phyloP scores from a whole-genome alignment of 2,329 filamentous ascomycete genomes.

The Basipetospora chlamydospora region DNA sequence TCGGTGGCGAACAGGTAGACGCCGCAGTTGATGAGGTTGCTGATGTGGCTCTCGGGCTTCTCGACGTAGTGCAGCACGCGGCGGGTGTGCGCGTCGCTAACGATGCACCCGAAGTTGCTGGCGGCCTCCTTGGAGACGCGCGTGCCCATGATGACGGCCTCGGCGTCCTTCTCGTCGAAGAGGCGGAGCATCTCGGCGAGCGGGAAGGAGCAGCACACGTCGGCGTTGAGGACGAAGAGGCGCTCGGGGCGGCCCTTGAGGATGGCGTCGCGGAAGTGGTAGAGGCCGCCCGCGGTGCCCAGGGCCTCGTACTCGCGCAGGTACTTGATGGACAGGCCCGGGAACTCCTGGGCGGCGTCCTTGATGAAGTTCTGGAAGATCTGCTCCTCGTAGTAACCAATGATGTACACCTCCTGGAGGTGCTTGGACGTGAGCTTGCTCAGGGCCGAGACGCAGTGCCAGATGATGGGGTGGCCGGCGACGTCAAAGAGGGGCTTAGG shows the following conservation, averaged over 20 bases:
- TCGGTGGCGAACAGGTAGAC: conserved; percentile 96
- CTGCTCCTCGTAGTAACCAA: conserved; percentile 96
- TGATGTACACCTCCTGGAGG: conserved; percentile 91
- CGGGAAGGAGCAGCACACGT: conserved; percentile 98
- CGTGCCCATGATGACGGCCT: conserved; percentile 91
- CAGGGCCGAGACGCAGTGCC: conserved; percentile 88
- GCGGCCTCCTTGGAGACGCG: conserved; percentile 82
- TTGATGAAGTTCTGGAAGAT: conserved; percentile 99
- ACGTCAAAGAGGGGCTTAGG: conserved; percentile 99
- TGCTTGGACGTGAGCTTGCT: conserved; percentile 65
- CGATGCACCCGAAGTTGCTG: conserved; percentile 94
- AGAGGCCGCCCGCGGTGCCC: conserved; percentile 88
- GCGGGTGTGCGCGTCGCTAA: conserved; percentile 83
- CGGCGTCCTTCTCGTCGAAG: conserved; percentile 88
- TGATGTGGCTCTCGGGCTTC: conserved; percentile 95
- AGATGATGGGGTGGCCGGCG: conserved; percentile 94
- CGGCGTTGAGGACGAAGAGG: conserved; percentile 94
- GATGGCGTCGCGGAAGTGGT: conserved; percentile 98
- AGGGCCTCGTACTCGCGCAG: conserved; percentile 94
- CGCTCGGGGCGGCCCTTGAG: conserved; percentile 89
- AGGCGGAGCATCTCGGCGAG: conserved; percentile 89
- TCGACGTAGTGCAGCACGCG: conserved; percentile 98
- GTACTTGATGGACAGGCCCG: conserved; percentile 82
- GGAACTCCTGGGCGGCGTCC: conserved; percentile 70
- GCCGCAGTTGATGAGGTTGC: conserved; percentile 97